These are phyloP conservation scores for Fusarium pseudograminearum DNA, from an alignment of 2,329 filamentous ascomycete genomes.

Conservation along the genomic window DNA sequence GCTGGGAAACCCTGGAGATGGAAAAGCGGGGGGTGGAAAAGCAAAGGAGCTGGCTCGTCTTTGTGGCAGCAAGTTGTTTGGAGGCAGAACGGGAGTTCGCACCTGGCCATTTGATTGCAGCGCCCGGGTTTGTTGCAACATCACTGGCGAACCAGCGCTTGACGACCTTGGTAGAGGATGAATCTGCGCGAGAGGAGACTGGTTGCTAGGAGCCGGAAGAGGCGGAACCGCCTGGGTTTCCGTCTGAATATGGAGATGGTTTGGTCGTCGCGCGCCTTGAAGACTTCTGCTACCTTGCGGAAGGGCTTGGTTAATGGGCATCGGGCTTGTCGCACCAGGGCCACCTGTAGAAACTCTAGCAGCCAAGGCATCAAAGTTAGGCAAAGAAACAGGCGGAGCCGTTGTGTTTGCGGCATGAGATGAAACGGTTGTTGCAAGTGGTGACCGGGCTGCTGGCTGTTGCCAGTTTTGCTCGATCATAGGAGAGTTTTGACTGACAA, in stretches of 20 bases:
- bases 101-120: conserved; percentile 13
- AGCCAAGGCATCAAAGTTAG: conserved; percentile 19
- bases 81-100: conserved; percentile 14
- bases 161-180: conserved; percentile 8
- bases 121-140: conserved; percentile 8
- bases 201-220: conserved; percentile 8
- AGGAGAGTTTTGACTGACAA: conserved; percentile 9
- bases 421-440: conserved; percentile 4
- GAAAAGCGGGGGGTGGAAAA: conserved; percentile 23
- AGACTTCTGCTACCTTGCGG: conserved; percentile 9
- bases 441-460: conserved; percentile 16
- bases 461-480: conserved; percentile 16
- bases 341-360: neutral
- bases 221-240: conserved; percentile 1
- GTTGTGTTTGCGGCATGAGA: conserved; percentile 7
- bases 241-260: conserved; percentile 16
- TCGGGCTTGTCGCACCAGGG: conserved; percentile 19
- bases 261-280: conserved; percentile 16
- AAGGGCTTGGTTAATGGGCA: conserved; percentile 4
- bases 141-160: conserved; percentile 25
- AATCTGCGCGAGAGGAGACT: conserved; percentile 21
- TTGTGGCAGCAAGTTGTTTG: conserved; percentile 15
- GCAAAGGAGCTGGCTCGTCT: conserved; percentile 30
- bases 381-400: conserved; percentile 8
- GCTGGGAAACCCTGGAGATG: conserved; percentile 24